These are phyloP conservation scores for Neonectria ditissima DNA, from an alignment of 2,329 filamentous ascomycete genomes.

Conservation along the genomic window DNA sequence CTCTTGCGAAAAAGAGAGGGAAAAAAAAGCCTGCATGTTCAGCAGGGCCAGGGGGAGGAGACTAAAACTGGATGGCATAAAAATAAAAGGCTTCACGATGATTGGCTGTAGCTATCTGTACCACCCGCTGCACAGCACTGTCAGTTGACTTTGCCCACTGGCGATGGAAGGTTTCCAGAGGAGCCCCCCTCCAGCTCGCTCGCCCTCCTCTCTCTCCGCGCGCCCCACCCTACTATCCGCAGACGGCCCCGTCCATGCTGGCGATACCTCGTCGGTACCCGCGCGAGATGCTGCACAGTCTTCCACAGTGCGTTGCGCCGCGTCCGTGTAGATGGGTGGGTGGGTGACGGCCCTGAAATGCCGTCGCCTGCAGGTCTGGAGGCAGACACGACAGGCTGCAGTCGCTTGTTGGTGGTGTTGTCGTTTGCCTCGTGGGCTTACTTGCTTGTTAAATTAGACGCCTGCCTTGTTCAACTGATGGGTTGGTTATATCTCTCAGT, in stretches of 20 bases:
- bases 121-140: conserved; percentile 26
- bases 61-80: conserved; percentile 22
- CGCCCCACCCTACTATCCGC: conserved; percentile 8
- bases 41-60: conserved; percentile 20
- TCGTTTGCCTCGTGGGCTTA: conserved; percentile 2
- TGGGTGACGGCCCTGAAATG: conserved; percentile 13
- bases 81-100: conserved; percentile 16
- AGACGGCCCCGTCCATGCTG: background rate
- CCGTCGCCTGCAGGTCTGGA: conserved; percentile 14
- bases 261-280: conserved; percentile 9
- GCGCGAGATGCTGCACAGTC: background rate
- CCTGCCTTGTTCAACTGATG: conserved; percentile 2
- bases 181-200: conserved; percentile 21
- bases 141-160: conserved; percentile 24
- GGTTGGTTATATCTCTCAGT: conserved; percentile 28
- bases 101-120: conserved; percentile 17
- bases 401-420: background rate
- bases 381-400: conserved; percentile 19
- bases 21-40: conserved; percentile 23
- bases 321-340: background rate
- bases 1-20: conserved; percentile 17
- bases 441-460: conserved; percentile 15
- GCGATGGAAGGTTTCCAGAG: conserved; percentile 21
- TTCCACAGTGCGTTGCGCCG: conserved; percentile 2
- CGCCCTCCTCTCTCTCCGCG: background rate